Evolutionary conservation across 345 rosid species (phyloP), one percentile per base, ranked within the genome.

Genomic region (Clausena lansium): DNA sequence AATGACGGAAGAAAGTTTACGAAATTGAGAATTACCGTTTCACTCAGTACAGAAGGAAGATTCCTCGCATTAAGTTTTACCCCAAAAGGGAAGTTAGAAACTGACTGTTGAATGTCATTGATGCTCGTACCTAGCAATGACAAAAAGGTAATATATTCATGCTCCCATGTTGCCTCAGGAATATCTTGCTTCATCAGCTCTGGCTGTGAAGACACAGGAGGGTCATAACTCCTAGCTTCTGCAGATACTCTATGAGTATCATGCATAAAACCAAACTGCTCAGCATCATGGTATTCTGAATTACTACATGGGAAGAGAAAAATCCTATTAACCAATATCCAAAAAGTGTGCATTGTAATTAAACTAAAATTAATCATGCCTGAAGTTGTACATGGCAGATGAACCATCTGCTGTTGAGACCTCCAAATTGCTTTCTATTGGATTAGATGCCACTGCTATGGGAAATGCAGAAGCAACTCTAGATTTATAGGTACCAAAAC

Each of bases 401-500:
- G 82, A 15, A 66, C 76, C 66, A 76, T 74, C 70, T 71, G 58
- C 64, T 70, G 66, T 73, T 74, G 76, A 81, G 69, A 72, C 33
- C 68, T 81, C 78, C 78, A 70, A 25, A 75, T 76, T 66, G 35
- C 72, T 58, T 38, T 36, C 63, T 47, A 50, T n/a, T 15, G 82
- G 52, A 76, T 73, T 59, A 50, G 82, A 83, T 71, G 75, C 58
- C 19, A 30, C 38, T 64, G 57, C 75, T 71, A 19, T 54, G 28
- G 83, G 52, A 39, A 30, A 60, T 57, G 82, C 64, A 36, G 77
- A 41, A 69, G 28, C 68, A 24, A 50, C 62, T 60, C 85, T 79
- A 57, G 88, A 76, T 30, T 79, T 87, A 39, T 79, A 87, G 77
- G 89, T 86, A 60, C 93, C 91, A 67, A 89, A 87, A 81, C 81